Percentiles rank a stretch among this genome's conserved stretches.
Evolutionary conservation across 2,329 filamentous ascomycete genomes (phyloP).

Genomic region (Hypoxylon sp.): DNA sequence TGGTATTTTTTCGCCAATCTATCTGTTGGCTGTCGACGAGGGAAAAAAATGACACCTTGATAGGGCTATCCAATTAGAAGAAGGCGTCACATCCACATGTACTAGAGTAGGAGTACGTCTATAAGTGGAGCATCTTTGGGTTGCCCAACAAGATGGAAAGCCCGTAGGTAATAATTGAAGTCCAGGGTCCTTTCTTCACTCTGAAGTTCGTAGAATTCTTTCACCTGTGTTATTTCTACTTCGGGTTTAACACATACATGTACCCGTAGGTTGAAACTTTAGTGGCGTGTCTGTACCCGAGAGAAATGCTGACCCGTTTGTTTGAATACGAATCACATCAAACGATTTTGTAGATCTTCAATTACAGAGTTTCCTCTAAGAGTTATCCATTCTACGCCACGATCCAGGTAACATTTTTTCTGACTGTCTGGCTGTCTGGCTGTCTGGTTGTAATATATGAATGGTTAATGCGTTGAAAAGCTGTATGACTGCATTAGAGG

Average conservation of each 20-base stretch:
- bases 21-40: neutral
- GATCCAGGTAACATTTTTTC: slow-evolving; percentile 10
- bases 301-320: too few relatives aligned
- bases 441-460: slow-evolving; percentile 7
- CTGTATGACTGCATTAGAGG: too few relatives aligned
- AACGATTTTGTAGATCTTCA: slow-evolving; percentile 5
- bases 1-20: slow-evolving; percentile 15
- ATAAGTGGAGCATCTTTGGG: too few relatives aligned
- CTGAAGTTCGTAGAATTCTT: neutral
- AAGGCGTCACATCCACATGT: slow-evolving; percentile 11
- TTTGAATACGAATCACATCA: slow-evolving; percentile 16
- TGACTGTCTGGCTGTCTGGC: too few relatives aligned
- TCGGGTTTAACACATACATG: slow-evolving; percentile 6
- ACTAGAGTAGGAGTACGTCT: too few relatives aligned
- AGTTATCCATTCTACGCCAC: slow-evolving; percentile 12
- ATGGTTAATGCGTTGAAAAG: neutral
- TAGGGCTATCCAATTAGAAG: slow-evolving; percentile 31
- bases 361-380: slow-evolving; percentile 3
- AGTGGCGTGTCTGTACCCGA: too few relatives aligned
- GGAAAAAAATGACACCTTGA: slow-evolving; percentile 16
- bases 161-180: too few relatives aligned
- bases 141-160: slow-evolving; percentile 4
- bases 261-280: too few relatives aligned
- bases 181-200: slow-evolving; percentile 3
- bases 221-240: neutral